Evolutionary conservation across 2,329 filamentous ascomycete species (phyloP), one percentile per base, ranked within the genome.

Genomic region (Penicillium sp.): DNA sequence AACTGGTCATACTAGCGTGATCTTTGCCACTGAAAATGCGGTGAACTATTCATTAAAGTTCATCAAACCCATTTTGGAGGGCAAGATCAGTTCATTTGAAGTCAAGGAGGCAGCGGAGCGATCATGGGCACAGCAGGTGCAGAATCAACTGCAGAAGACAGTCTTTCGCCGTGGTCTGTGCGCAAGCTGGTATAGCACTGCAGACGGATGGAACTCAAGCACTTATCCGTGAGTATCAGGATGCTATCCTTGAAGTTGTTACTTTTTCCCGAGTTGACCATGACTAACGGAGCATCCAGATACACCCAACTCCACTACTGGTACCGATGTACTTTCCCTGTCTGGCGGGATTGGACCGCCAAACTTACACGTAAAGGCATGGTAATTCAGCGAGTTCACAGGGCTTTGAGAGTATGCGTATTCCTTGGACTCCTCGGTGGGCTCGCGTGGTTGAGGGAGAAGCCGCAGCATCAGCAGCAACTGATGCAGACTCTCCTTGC

Each of bases 11-110:
- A 82, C 78, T 0, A 84, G 81, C 13, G 82, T 86, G 10, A 79
- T 87, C 46, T 78, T 87, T 65, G 82, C 84, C 0, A 77, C 78
- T 4, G 86, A 89, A 63, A 88, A 87, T 66, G 81, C 81, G 66
- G 75, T 87, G 61, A 83, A 86, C 58, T 87, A 83, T 67, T 79
- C 81, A 0, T 67, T 89, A 10, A 83, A 83, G 0, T 79, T 88
- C 60, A 81, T 88, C 61, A 79, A 79, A 63, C 81, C 82, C 3
- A 75, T 87, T 19, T 58, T 84, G 13, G 68, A 73, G 3, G 80
- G 80, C 1, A 74, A 80, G 21, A 75, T 77, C 16, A 70, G 65
- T 16, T 73, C 74, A 1, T 77, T 77, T 42, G 82, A 84, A 55
- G 71, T 84, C 31, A 83, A 77, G 61, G 74, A 78, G 60, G 70